phyloP scores from a whole-genome alignment of 352 stramenopile species.

The Phytopythium montanum region DNA sequence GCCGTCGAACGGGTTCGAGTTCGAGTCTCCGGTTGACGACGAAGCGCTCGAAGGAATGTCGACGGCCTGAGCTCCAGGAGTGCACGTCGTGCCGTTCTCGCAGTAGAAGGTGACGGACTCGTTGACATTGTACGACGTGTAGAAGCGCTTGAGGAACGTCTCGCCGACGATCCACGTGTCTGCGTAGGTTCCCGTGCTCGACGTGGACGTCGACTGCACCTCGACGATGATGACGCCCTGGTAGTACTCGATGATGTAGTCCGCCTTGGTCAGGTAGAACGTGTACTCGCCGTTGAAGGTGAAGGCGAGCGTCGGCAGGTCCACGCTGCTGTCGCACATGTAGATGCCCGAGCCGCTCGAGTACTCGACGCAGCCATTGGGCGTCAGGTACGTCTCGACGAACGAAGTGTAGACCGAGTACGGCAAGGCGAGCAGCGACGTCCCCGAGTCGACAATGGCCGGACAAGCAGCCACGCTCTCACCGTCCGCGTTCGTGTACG shows the following conservation, averaged over 20 bases:
- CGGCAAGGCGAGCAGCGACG: slow-evolving; percentile 57
- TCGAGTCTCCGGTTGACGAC: slow-evolving; percentile 13
- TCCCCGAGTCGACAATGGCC: slow-evolving; percentile 64
- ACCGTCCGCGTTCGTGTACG: slow-evolving; percentile 3
- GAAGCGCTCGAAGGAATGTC: slow-evolving; percentile 26
- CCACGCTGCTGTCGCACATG: slow-evolving; percentile 40
- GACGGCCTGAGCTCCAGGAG: slow-evolving; percentile 23
- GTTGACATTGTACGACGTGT: slow-evolving; percentile 65
- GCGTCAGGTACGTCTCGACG: slow-evolving; percentile 37
- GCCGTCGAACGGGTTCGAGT: slow-evolving; percentile 6
- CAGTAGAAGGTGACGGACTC: slow-evolving; percentile 68
- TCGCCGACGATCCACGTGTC: slow-evolving; percentile 78
- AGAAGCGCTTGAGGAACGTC: slow-evolving; percentile 75
- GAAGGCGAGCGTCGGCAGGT: slow-evolving; percentile 49
- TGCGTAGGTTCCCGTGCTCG: slow-evolving; percentile 21
- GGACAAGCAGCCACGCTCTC: slow-evolving; percentile 14
- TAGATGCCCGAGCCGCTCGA: slow-evolving; percentile 36
- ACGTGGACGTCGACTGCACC: slow-evolving; percentile 33
- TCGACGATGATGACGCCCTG: slow-evolving; percentile 32
- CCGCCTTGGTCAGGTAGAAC: slow-evolving; percentile 55
- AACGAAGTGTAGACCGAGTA: slow-evolving; percentile 34
- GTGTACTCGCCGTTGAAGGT: slow-evolving; percentile 45
- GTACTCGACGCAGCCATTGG: slow-evolving; percentile 27
- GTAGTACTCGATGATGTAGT: slow-evolving; percentile 48
- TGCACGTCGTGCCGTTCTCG: slow-evolving; percentile 36